phyloP scores from a whole-genome alignment of 108 stramenopile species.

The Cyclotella distinguenda region DNA sequence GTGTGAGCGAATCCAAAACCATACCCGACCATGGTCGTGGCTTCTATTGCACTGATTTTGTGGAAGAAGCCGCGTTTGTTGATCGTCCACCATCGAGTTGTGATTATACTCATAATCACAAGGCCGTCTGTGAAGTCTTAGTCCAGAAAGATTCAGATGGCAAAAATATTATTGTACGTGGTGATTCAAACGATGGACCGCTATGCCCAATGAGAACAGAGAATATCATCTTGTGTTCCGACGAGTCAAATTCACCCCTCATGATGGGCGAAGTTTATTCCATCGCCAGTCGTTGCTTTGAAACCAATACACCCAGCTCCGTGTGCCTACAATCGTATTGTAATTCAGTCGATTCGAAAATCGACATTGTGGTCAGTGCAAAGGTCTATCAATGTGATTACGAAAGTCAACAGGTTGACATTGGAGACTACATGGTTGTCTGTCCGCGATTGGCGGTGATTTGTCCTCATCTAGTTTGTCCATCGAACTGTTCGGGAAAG shows the following conservation, averaged over 20 bases:
- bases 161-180: not conserved
- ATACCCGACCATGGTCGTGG: conserved; percentile 45
- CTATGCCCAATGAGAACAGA: conserved; percentile 39
- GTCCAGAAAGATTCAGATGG: not conserved
- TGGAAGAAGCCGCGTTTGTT: not conserved
- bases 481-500: conserved; percentile 46
- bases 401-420: conserved; percentile 41
- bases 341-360: conserved; percentile 42
- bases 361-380: conserved; percentile 43
- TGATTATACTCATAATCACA: conserved; percentile 52
- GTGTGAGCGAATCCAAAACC: conserved; percentile 19
- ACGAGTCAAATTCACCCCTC: conserved; percentile 16
- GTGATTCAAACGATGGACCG: not conserved
- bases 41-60: conserved; percentile 42
- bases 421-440: conserved; percentile 25
- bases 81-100: conserved; percentile 40
- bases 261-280: conserved; percentile 37
- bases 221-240: conserved; percentile 36
- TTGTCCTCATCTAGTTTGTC: conserved; percentile 48
- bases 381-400: conserved; percentile 47
- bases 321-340: conserved; percentile 48
- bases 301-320: conserved; percentile 29
- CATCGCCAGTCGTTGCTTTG: conserved; percentile 40
- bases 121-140: conserved; percentile 34
- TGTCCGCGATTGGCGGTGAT: conserved; percentile 45